Evolutionary conservation across 2,329 filamentous ascomycete species (phyloP).

Genomic region (Fusarium humuli): DNA sequence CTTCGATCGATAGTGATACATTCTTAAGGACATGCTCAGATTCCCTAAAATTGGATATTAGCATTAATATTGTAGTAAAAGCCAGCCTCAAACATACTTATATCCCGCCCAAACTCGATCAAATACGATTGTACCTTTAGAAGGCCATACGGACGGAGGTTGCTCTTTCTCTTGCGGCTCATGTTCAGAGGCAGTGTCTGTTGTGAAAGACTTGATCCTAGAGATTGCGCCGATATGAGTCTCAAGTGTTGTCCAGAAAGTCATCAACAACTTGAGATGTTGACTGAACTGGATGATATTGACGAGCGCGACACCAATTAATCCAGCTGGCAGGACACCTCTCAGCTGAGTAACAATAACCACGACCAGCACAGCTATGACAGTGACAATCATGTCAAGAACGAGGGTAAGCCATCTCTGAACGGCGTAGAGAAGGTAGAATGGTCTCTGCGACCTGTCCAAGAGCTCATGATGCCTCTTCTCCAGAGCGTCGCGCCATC

Average conservation of each 20-base stretch:
- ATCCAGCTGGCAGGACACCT: conserved; percentile 10
- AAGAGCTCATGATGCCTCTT: conserved; percentile 50
- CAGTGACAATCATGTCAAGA: conserved; percentile 40
- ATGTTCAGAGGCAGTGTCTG: conserved; percentile 26
- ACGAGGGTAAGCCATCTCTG: conserved; percentile 44
- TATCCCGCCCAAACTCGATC: conserved; percentile 59
- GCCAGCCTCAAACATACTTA: background rate
- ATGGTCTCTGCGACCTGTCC: conserved; percentile 59
- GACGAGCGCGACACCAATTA: conserved; percentile 45
- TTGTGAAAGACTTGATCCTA: conserved; percentile 38
- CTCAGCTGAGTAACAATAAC: conserved; percentile 33
- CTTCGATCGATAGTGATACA: conserved; percentile 19
- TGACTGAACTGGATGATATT: conserved; percentile 49
- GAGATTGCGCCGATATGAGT: conserved; percentile 47
- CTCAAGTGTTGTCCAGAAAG: conserved; percentile 49
- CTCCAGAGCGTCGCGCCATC: conserved; percentile 55
- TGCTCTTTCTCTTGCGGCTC: conserved; percentile 29
- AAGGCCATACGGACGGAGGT: conserved; percentile 81
- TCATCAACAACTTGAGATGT: conserved; percentile 47
- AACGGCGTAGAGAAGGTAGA: conserved; percentile 56
- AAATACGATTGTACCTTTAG: conserved; percentile 83
- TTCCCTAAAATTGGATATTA: background rate
- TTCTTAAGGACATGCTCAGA: conserved; percentile 17
- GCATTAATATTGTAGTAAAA: rapidly evolving
- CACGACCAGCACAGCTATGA: conserved; percentile 36